Conservation (phyloP, 257 asterid species). For the Plantago elongata region DNA sequence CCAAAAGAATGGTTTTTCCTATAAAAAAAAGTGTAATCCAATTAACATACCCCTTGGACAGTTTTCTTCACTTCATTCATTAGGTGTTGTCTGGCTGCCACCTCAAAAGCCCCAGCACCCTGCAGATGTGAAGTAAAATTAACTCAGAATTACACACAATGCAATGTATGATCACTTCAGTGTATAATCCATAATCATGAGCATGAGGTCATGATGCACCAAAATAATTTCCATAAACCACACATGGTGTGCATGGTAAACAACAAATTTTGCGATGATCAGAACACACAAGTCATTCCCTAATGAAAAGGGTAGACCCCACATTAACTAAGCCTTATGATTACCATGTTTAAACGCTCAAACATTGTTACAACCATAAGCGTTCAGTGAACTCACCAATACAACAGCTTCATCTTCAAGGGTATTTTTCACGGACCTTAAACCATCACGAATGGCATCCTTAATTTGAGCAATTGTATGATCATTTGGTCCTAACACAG, state of each 20-base stretch:
- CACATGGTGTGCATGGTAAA: not conserved
- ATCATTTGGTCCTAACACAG: conserved; percentile 82
- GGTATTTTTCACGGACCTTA: conserved; percentile 90
- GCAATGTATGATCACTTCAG: not conserved
- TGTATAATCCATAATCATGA: not conserved
- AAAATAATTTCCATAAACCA: conserved; percentile 9
- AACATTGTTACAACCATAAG: not conserved
- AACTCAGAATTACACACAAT: not conserved
- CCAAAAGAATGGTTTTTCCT: not conserved
- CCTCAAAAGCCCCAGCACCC: conserved; percentile 43
- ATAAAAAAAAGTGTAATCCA: not conserved
- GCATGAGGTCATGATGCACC: conserved; percentile 3
- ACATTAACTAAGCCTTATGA: not conserved
- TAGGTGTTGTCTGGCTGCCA: not conserved
- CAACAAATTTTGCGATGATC: not conserved
- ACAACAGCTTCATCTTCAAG: conserved; percentile 94
- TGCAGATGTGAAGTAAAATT: conserved; percentile 27
- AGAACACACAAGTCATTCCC: not conserved
- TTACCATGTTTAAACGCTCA: not conserved
- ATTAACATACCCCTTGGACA: conserved; percentile 75
- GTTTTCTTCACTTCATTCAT: conserved; percentile 78
- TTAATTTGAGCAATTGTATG: conserved; percentile 98
- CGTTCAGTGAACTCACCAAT: conserved; percentile 32
- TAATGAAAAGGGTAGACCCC: not conserved
- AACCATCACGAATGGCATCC: conserved; percentile 99